Conservation (phyloP, 106 monocot species). For the Acorus gramineus region DNA sequence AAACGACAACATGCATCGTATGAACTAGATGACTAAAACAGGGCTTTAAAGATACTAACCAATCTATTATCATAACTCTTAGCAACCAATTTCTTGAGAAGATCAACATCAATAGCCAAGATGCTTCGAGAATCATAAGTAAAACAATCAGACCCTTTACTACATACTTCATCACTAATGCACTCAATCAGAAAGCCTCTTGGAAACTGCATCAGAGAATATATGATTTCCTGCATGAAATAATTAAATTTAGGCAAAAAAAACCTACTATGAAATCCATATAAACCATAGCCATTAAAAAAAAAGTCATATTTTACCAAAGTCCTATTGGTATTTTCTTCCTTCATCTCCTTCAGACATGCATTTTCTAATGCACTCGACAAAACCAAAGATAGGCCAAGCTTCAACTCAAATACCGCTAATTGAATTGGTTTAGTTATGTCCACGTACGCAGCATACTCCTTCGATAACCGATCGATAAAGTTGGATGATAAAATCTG, state of each 20-base stretch:
- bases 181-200: slow-evolving; percentile 14
- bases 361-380: slow-evolving; percentile 47
- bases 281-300: not conserved
- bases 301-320: slow-evolving; percentile 28
- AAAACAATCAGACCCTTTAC: slow-evolving; percentile 2
- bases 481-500: slow-evolving; percentile 52
- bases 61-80: too few species aligned
- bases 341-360: slow-evolving; percentile 34
- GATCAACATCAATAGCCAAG: slow-evolving; percentile 10
- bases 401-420: slow-evolving; percentile 90
- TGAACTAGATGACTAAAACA: too few species aligned
- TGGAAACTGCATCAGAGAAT: slow-evolving; percentile 67
- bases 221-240: slow-evolving; percentile 45
- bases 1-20: too few species aligned
- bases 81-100: slow-evolving; percentile 52
- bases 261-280: not conserved
- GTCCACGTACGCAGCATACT: slow-evolving; percentile 61
- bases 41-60: too few species aligned
- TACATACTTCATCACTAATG: slow-evolving; percentile 4
- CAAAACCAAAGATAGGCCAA: slow-evolving; percentile 49
- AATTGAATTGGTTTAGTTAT: slow-evolving; percentile 80
- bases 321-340: slow-evolving; percentile 24
- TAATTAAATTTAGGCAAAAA: not conserved
- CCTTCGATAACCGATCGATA: slow-evolving; percentile 51
- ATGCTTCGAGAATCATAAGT: slow-evolving; percentile 5